Conservation (phyloP, 169 alveolate species). For the Plasmodium cynomolgi region DNA sequence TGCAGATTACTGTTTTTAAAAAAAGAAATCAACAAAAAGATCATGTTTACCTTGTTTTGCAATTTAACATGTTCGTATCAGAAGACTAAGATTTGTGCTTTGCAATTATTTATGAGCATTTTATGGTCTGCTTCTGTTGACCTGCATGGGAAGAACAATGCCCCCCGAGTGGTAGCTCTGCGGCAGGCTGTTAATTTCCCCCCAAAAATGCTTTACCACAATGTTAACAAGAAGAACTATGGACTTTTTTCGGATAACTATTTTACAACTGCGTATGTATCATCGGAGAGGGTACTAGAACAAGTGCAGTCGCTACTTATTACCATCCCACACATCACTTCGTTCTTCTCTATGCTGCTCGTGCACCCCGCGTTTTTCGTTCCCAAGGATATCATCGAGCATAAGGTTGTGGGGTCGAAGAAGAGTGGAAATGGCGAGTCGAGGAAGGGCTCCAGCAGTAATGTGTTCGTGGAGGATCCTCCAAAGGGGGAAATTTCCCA, state of each 20-base stretch:
- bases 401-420: conserved; percentile 8
- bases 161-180: conserved; percentile 24
- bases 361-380: conserved; percentile 54
- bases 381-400: conserved; percentile 64
- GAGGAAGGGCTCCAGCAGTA: neutral
- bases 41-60: conserved; percentile 80
- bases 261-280: conserved; percentile 75
- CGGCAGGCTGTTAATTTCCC: conserved; percentile 35
- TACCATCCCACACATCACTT: conserved; percentile 79
- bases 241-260: conserved; percentile 58
- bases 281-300: conserved; percentile 84
- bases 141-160: conserved; percentile 58
- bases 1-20: conserved; percentile 83
- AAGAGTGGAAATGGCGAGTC: neutral
- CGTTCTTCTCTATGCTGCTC: conserved; percentile 65
- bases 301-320: conserved; percentile 82
- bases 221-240: conserved; percentile 33
- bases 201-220: conserved; percentile 37
- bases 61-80: conserved; percentile 73
- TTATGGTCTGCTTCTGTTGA: conserved; percentile 78
- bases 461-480: neutral
- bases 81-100: conserved; percentile 52
- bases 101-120: conserved; percentile 79
- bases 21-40: conserved; percentile 81
- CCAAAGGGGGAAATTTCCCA: neutral